A percentile compares a stretch with the other conserved stretches of the same genome.
These are phyloP conservation scores for Aspergillus aculeatinus DNA, from an alignment of 2,329 filamentous ascomycete genomes.

Conservation along the genomic window DNA sequence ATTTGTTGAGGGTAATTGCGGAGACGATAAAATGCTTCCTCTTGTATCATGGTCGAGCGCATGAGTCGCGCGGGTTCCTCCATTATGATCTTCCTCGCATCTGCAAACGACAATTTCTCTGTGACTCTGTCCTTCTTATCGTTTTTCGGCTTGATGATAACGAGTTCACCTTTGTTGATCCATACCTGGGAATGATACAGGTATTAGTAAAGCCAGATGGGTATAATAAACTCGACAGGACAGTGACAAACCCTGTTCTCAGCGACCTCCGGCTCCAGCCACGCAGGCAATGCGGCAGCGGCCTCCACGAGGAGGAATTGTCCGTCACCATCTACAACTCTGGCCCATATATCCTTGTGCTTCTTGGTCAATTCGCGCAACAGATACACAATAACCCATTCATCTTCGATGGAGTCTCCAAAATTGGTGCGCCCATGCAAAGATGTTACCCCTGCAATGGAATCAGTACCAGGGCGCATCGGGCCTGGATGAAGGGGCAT, in stretches of 20 bases:
- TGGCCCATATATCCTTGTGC: constrained; percentile 74
- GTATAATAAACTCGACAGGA: not conserved
- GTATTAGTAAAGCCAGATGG: not conserved
- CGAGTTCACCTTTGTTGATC: constrained; percentile 75
- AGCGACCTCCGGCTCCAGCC: constrained; percentile 89
- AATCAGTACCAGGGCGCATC: constrained; percentile 8
- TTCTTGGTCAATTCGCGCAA: constrained; percentile 75
- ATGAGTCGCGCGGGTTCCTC: constrained; percentile 60
- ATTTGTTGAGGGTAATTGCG: constrained; percentile 80
- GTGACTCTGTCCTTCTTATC: constrained; percentile 42
- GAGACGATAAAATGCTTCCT: constrained; percentile 86
- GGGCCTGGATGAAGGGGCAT: not conserved
- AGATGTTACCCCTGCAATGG: constrained; percentile 49
- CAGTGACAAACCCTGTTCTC: constrained; percentile 62
- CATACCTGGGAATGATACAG: constrained; percentile 59
- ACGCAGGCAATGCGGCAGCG: constrained; percentile 79
- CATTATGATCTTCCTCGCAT: constrained; percentile 64
- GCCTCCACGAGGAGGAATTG: constrained; percentile 95
- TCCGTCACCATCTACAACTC: constrained; percentile 82
- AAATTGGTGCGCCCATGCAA: constrained; percentile 80
- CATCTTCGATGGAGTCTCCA: constrained; percentile 92
- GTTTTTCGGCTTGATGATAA: constrained; percentile 63
- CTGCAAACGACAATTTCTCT: constrained; percentile 58
- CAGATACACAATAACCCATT: constrained; percentile 94
- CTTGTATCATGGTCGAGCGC: constrained; percentile 72